Evolutionary conservation across 106 monocot genomes (phyloP), one percentile per base, ranked within the genome.

Genomic region (Phalaenopsis aphrodite): DNA sequence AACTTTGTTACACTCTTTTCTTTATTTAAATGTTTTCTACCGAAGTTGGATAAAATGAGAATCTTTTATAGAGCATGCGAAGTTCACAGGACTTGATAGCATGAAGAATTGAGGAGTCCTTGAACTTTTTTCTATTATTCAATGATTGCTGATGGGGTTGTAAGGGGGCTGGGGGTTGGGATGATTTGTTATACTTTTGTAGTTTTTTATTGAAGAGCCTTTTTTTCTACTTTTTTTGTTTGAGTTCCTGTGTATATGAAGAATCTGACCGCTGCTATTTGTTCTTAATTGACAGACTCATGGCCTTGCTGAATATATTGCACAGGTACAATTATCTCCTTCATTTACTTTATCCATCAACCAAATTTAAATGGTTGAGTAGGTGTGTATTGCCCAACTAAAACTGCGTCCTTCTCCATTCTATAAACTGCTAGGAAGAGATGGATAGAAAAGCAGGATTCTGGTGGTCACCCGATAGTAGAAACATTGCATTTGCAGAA

Each of bases 381-480:
- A 16, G 39, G 38, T 69, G 15, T 39, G 38, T 69, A 15, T 73
- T 42, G 30, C 24, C 52, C 42, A 69, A 42, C 11, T 4, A 58
- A 58, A 17, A 58, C 19, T 78, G 55, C 57, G 58, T 57, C 18
- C 19, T 52, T 7, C 52, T 55, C 74, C 8, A 41, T 78, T 78
- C 8, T 46, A 30, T 79, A 18, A 3, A 15, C 77, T 77, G 9
- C n/a, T 79, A 98, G 98, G 98, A 98, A 73, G 98, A 98, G 85
- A 98, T 98, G 98, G 98, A 98, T 61, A 85, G 98, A 57, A 98
- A 98, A 78, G 69, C 84, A 43, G 98, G 98, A 39, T 98, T 94
- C 75, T 98, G 98, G 94, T 98, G 98, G 98, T 94, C 98, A 66
- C 91, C 85, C 77, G 92, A 98, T 65, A 92, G 94, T 88, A 94